Conservation (phyloP, 208 protist genomes). For the Novymonas esmeraldas region DNA sequence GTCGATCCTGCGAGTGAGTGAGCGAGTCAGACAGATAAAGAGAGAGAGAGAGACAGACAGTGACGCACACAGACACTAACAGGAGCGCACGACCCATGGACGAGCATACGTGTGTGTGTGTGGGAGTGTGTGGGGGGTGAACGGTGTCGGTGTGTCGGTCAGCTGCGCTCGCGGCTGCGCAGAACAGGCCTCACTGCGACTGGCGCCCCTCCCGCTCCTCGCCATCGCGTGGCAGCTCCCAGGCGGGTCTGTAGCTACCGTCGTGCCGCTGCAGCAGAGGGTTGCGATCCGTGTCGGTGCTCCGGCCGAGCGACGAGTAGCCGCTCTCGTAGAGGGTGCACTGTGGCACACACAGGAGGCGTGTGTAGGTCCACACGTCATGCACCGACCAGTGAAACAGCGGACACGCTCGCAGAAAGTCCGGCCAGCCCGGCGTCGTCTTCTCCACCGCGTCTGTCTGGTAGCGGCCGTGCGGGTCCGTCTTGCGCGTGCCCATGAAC, state of each 20-base stretch:
- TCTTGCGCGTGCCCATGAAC: slow-evolving; percentile 88
- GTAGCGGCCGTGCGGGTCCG: slow-evolving; percentile 72
- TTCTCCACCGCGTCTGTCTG: slow-evolving; percentile 54
- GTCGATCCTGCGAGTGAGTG: too few relatives aligned
- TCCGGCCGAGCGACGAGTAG: slow-evolving; percentile 87
- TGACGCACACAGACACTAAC: too few relatives aligned
- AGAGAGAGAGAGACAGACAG: too few relatives aligned
- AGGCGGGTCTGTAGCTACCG: slow-evolving; percentile 75
- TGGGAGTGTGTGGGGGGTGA: too few relatives aligned
- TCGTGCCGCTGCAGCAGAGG: slow-evolving; percentile 44
- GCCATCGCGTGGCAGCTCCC: slow-evolving; percentile 43
- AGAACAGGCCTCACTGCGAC: neutral
- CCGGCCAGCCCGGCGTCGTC: slow-evolving; percentile 85
- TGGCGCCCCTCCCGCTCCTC: slow-evolving; percentile 49
- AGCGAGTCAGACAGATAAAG: too few relatives aligned
- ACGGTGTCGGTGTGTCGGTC: too few relatives aligned
- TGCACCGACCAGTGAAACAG: slow-evolving; percentile 84
- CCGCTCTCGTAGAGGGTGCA: slow-evolving; percentile 88
- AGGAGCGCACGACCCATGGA: too few relatives aligned
- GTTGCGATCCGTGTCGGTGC: slow-evolving; percentile 62
- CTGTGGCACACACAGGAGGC: slow-evolving; percentile 59
- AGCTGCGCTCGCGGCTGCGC: too few relatives aligned
- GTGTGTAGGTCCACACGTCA: slow-evolving; percentile 85
- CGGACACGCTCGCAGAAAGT: slow-evolving; percentile 85
- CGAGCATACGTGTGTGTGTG: too few relatives aligned